phyloP scores from a whole-genome alignment of 768 basidiomycete species.

The Russula dissimulans region DNA sequence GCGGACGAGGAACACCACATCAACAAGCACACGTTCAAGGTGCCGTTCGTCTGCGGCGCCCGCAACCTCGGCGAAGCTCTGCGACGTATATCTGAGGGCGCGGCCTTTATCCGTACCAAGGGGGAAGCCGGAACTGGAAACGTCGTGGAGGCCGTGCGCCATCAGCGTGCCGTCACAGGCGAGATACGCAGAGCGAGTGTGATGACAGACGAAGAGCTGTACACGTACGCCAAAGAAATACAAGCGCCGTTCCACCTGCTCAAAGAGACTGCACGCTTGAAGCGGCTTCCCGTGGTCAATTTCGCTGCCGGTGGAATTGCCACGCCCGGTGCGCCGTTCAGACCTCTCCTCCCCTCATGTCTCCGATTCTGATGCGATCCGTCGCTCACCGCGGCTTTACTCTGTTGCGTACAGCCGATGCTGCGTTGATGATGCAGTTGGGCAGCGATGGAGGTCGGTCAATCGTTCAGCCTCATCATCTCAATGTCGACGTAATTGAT shows the following conservation, averaged over 20 bases:
- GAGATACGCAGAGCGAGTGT: slow-evolving; percentile 80
- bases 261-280: slow-evolving; percentile 91
- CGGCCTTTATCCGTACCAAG: slow-evolving; percentile 97
- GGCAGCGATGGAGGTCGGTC: slow-evolving; percentile 87
- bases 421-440: slow-evolving; percentile 98
- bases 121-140: slow-evolving; percentile 88
- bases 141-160: slow-evolving; percentile 89
- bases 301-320: slow-evolving; percentile 95
- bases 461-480: neutral
- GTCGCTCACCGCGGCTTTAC: neutral
- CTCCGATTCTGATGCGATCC: neutral
- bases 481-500: slow-evolving; percentile 1
- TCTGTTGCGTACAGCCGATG: slow-evolving; percentile 56
- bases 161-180: slow-evolving; percentile 72
- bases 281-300: slow-evolving; percentile 90
- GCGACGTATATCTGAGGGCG: slow-evolving; percentile 93
- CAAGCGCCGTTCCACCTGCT: slow-evolving; percentile 91
- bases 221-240: slow-evolving; percentile 85
- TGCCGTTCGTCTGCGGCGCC: slow-evolving; percentile 94
- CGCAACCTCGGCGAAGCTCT: slow-evolving; percentile 94
- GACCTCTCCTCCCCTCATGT: neutral
- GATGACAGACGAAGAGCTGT: slow-evolving; percentile 94
- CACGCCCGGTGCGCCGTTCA: slow-evolving; percentile 57
- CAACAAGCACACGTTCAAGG: slow-evolving; percentile 92
- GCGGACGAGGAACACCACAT: slow-evolving; percentile 96